Percentiles rank a stretch among this genome's conserved stretches.
These are phyloP conservation scores for Monilinia vaccinii-corymbosi DNA, from an alignment of 2,329 filamentous ascomycete genomes.

Conservation along the genomic window DNA sequence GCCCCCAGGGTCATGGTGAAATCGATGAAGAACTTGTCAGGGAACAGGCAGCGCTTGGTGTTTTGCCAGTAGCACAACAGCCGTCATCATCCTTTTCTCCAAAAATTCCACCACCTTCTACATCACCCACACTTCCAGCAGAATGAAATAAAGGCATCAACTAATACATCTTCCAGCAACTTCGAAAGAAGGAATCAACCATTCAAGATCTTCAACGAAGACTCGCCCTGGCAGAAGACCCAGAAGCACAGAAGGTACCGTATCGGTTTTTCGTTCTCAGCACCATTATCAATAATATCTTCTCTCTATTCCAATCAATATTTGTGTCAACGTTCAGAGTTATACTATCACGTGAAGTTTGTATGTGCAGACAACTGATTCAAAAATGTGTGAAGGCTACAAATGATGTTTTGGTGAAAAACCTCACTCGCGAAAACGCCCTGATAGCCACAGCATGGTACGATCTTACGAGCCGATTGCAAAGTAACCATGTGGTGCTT, in stretches of 20 bases:
- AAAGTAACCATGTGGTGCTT: constrained; percentile 74
- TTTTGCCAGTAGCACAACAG: constrained; percentile 7
- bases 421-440: constrained; percentile 67
- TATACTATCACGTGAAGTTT: constrained; percentile 7
- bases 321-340: neutral
- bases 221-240: constrained; percentile 22
- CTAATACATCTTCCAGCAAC: constrained; percentile 24
- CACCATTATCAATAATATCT: constrained; percentile 2
- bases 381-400: constrained; percentile 21
- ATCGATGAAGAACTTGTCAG: neutral
- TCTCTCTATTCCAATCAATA: constrained; percentile 6
- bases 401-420: constrained; percentile 34
- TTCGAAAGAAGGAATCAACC: constrained; percentile 21
- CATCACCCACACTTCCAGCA: neutral
- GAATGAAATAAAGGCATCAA: neutral
- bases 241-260: constrained; percentile 27
- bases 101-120: neutral
- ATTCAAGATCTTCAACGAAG: constrained; percentile 25
- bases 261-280: constrained; percentile 15
- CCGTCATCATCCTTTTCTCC: neutral
- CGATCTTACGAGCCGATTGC: constrained; percentile 66
- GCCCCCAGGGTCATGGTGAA: neutral
- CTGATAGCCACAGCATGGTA: constrained; percentile 82
- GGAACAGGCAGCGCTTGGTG: constrained; percentile 3
- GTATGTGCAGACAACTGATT: constrained; percentile 11